These are phyloP conservation scores for Fusarium incarnatum DNA, from an alignment of 2,329 filamentous ascomycete genomes.

Conservation along the genomic window DNA sequence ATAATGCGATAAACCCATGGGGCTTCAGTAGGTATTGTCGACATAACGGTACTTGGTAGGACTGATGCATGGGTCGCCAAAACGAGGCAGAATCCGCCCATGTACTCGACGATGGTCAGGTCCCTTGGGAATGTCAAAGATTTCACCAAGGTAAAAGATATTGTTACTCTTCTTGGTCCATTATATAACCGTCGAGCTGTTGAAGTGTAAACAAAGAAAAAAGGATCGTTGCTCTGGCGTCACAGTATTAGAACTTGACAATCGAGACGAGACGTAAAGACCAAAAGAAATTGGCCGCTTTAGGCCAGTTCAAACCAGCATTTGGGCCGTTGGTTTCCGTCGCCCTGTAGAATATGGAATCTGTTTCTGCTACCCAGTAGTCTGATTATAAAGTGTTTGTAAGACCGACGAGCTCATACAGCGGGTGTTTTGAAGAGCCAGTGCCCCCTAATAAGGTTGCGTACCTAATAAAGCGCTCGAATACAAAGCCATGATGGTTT, in stretches of 20 bases:
- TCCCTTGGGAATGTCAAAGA: not conserved
- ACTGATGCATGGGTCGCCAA: slow-evolving; percentile 7
- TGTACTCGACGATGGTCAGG: not conserved
- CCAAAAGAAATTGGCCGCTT: not conserved
- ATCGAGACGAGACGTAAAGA: not conserved
- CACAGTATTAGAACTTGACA: not conserved
- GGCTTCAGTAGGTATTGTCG: not conserved
- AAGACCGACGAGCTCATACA: not conserved
- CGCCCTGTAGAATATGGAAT: not conserved
- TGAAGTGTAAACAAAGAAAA: too few relatives aligned
- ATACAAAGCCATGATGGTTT: not conserved
- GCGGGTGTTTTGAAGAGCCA: not conserved
- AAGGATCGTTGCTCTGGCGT: not conserved
- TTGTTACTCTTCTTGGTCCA: not conserved
- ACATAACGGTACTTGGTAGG: slow-evolving; percentile 1
- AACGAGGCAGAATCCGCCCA: not conserved
- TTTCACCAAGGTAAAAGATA: not conserved
- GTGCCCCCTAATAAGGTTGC: not conserved
- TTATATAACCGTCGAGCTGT: not conserved
- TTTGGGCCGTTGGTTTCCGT: not conserved
- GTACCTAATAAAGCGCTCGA: too few relatives aligned
- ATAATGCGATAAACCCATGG: not conserved
- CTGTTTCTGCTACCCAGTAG: not conserved
- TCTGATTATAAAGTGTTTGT: not conserved
- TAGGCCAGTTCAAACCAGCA: not conserved